These are phyloP conservation scores for Lagenaria siceraria DNA, from an alignment of 306 rosid species.

Conservation along the genomic window DNA sequence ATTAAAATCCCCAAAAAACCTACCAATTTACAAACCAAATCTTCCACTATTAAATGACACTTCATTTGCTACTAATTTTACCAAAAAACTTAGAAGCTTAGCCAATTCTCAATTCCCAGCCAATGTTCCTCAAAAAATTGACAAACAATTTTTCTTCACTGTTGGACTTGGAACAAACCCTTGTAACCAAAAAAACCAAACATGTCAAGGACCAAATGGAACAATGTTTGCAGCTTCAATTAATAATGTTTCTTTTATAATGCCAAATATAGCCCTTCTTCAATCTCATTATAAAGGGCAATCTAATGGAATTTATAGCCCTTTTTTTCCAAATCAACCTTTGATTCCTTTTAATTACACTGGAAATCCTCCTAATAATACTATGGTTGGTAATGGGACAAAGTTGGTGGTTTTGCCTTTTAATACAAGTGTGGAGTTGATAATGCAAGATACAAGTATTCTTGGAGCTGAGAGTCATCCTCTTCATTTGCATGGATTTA, in stretches of 20 bases:
- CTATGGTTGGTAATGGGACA: neutral
- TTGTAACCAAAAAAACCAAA: neutral
- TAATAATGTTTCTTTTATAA: neutral
- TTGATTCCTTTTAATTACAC: neutral
- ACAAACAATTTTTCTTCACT: neutral
- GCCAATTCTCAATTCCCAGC: neutral
- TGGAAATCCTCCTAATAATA: neutral
- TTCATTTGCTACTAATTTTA: neutral
- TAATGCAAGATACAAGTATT: neutral
- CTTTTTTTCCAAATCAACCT: neutral
- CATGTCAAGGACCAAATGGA: conserved; percentile 5
- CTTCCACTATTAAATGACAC: neutral
- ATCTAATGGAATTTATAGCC: neutral
- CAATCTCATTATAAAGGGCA: neutral
- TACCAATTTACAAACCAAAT: neutral
- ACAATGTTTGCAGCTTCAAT: neutral
- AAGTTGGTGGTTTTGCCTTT: neutral
- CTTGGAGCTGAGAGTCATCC: conserved; percentile 5
- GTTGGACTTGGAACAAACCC: conserved; percentile 2
- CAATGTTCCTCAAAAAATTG: neutral
- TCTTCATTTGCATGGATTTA: conserved; percentile 6
- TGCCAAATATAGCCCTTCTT: neutral
- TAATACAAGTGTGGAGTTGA: neutral
- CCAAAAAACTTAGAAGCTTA: neutral
- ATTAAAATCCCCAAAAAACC: neutral